Evolutionary conservation across 2,329 filamentous ascomycete species (phyloP), one percentile per base, ranked within the genome.

Genomic region (Pestalotiopsis sp.): DNA sequence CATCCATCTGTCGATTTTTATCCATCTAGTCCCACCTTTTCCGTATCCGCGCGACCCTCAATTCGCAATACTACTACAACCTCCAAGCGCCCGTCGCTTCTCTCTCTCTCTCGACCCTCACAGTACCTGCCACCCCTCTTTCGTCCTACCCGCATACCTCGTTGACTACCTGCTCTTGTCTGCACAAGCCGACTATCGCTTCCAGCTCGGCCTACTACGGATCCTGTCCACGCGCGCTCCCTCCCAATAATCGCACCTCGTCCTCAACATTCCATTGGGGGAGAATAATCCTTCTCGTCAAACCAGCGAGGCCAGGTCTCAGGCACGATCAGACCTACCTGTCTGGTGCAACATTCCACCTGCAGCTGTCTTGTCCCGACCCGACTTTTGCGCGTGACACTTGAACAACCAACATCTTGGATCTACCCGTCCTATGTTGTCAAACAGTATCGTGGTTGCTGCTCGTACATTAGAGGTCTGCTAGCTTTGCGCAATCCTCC

Each of bases 401-500:
- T 39, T 63, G 38, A 62, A 39, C 58, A n/a, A 62, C 25, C 38
- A 17, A 20, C 13, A 58, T 39, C 45, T 56, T 52, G 38, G 61
- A 62, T 49, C 61, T 12, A 52, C 56, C 45, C 66, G 52, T 58
- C 41, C 41, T 67, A 67, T 63, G 66, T 57, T 67, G 58, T 58
- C 64, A 56, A 49, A 57, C 45, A 66, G 13, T 62, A 62, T 62
- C 31, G 25, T 62, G 31, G 62, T n/a, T 14, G 39, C 12, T 49
- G 38, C 39, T 64, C 45, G 45, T 63, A 63, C 57, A 14, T 14
- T 17, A 59, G 57, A 52, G 45, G 45, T 52, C 45, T 52, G 45
- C 45, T 52, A 52, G 45, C 45, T 52, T 52, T 36, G 31, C 31
- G 45, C 45, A n/a, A 52, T 17, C 45, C 17, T 52, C 45, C 14